Evolutionary conservation across 345 rosid species (phyloP).

Genomic region (Eucalyptus polyanthemos): DNA sequence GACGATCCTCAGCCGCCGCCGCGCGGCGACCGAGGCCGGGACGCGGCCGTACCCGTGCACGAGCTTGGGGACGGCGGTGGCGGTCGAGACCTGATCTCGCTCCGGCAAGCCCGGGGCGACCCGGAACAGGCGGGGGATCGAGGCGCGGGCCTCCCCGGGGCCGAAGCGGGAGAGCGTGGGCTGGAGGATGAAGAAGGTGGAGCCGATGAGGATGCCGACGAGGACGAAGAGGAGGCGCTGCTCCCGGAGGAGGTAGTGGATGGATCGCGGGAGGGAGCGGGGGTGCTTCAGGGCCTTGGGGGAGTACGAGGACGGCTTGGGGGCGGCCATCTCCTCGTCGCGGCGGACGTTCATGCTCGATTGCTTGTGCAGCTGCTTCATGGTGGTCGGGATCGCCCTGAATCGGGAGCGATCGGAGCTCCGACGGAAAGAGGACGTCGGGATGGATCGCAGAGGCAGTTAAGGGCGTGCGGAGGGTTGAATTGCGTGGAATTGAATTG

Average conservation of each 20-base stretch:
- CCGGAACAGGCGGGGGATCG: constrained; percentile 15
- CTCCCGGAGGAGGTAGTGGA: constrained; percentile 73
- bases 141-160: constrained; percentile 31
- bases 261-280: constrained; percentile 30
- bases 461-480: not conserved
- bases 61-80: not conserved
- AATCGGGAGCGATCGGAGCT: not conserved
- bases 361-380: not conserved
- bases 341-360: not conserved
- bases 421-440: not conserved
- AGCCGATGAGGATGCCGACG: constrained; percentile 86
- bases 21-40: constrained; percentile 56
- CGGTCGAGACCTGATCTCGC: not conserved
- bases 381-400: not conserved
- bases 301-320: not conserved
- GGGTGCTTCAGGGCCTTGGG: not conserved
- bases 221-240: constrained; percentile 89
- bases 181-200: constrained; percentile 88
- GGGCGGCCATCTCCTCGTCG: not conserved
- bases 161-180: constrained; percentile 71
- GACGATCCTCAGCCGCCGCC: constrained; percentile 64
- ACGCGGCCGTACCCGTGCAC: constrained; percentile 37
- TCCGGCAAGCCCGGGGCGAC: not conserved
- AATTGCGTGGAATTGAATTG: not conserved
- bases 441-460: not conserved